Evolutionary conservation across 768 basidiomycete genomes (phyloP).

Genomic region (Crassisporium funariophilum): DNA sequence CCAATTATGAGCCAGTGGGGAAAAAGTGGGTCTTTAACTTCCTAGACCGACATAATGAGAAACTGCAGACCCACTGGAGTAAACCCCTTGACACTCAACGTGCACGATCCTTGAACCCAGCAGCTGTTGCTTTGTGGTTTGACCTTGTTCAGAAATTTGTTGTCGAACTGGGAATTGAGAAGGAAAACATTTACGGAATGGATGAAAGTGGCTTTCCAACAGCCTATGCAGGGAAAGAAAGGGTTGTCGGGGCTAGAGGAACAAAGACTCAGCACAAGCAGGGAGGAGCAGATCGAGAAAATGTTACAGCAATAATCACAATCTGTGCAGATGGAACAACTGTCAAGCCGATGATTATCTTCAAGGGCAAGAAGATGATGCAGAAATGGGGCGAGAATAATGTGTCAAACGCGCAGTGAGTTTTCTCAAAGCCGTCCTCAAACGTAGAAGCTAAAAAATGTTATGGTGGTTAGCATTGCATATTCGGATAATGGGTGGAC

Average conservation of each 20-base stretch:
- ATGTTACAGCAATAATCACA: slow-evolving; percentile 20
- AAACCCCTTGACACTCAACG: slow-evolving; percentile 32
- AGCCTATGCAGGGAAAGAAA: slow-evolving; percentile 19
- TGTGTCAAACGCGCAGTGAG: slow-evolving; percentile 24
- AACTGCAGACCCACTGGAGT: slow-evolving; percentile 32
- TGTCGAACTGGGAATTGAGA: slow-evolving; percentile 23
- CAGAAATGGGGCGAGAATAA: slow-evolving; percentile 24
- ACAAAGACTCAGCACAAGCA: slow-evolving; percentile 33
- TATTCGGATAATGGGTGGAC: slow-evolving; percentile 32
- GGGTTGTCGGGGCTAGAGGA: slow-evolving; percentile 25
- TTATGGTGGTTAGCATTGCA: slow-evolving; percentile 21
- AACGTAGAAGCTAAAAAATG: not conserved
- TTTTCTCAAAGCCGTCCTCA: not conserved
- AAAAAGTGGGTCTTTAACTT: slow-evolving; percentile 21
- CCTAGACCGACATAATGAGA: slow-evolving; percentile 25
- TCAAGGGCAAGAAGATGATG: slow-evolving; percentile 28
- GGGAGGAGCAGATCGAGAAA: slow-evolving; percentile 25
- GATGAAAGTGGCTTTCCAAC: slow-evolving; percentile 36
- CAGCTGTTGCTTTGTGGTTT: slow-evolving; percentile 33
- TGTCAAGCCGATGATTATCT: slow-evolving; percentile 23
- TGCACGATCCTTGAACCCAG: slow-evolving; percentile 31
- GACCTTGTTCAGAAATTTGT: slow-evolving; percentile 29
- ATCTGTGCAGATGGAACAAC: slow-evolving; percentile 31
- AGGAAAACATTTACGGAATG: slow-evolving; percentile 32
- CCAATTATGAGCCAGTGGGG: not conserved